Percentiles rank a stretch among this genome's conserved stretches.
Conservation (phyloP, 305 asterid species). For the Fraxinus paxiana region DNA sequence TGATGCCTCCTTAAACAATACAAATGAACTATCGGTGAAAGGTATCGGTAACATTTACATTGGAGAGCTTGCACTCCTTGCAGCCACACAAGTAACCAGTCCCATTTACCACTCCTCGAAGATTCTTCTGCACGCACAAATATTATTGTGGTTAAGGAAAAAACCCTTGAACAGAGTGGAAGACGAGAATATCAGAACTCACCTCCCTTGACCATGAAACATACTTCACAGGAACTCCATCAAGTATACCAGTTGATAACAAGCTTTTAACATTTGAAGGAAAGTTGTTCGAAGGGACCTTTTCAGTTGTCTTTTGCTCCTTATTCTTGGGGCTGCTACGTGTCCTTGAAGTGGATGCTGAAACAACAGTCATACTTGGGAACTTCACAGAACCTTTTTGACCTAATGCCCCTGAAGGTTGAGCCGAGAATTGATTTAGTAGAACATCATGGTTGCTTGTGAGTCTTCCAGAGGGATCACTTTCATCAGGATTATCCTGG, state of each 20-base stretch:
- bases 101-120: constrained; percentile 64
- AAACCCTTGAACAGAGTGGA: background rate
- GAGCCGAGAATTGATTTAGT: constrained; percentile 31
- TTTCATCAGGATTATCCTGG: constrained; percentile 27
- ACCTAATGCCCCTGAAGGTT: background rate
- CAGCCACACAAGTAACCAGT: constrained; percentile 70
- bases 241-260: constrained; percentile 68
- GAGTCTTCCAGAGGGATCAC: constrained; percentile 33
- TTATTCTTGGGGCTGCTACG: constrained; percentile 28
- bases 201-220: constrained; percentile 85
- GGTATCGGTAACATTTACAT: constrained; percentile 32
- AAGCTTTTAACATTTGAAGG: constrained; percentile 70
- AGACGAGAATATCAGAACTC: constrained; percentile 20
- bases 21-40: constrained; percentile 2
- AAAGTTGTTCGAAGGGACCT: constrained; percentile 44
- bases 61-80: constrained; percentile 57
- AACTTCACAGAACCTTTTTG: constrained; percentile 17
- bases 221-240: constrained; percentile 79
- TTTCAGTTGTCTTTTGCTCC: constrained; percentile 41
- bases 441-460: constrained; percentile 18
- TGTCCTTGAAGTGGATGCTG: constrained; percentile 12
- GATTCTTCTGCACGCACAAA: constrained; percentile 49
- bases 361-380: constrained; percentile 22
- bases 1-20: background rate
- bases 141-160: constrained; percentile 5